Conservation (phyloP, 1,284 basidiomycete genomes). For the Vanrija sp. region DNA sequence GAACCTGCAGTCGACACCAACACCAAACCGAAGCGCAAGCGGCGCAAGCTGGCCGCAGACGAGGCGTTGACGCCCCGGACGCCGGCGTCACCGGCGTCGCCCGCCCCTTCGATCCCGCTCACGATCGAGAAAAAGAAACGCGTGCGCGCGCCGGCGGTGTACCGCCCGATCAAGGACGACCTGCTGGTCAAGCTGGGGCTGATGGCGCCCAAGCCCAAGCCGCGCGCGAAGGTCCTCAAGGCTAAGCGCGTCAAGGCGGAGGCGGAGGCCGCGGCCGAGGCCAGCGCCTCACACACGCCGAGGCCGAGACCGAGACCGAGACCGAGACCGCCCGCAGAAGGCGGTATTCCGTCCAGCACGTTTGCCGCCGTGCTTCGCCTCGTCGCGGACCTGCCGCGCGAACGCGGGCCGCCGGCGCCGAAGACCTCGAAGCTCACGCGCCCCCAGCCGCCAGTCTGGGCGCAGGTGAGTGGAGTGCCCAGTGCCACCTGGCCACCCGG, state of each 20-base stretch:
- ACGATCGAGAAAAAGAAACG: background rate
- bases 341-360: slow-evolving; percentile 19
- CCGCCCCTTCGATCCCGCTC: background rate
- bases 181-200: background rate
- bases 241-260: background rate
- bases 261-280: background rate
- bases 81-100: background rate
- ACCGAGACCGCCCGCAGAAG: background rate
- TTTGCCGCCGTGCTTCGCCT: slow-evolving; percentile 28
- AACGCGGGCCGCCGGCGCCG: background rate
- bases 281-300: background rate
- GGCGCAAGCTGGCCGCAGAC: background rate
- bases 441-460: slow-evolving; percentile 37
- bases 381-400: slow-evolving; percentile 9
- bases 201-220: background rate
- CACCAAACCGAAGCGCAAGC: background rate
- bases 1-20: too few species aligned
- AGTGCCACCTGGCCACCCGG: too few species aligned
- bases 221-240: background rate
- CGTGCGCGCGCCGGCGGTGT: background rate
- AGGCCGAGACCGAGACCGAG: background rate
- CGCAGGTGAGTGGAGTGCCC: slow-evolving; percentile 38
- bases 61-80: background rate
- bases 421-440: background rate
- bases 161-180: background rate